Percentiles rank a stretch among this genome's conserved stretches.
These are phyloP conservation scores for Hypoxylon sp. DNA, from an alignment of 2,329 filamentous ascomycete genomes.

Conservation along the genomic window DNA sequence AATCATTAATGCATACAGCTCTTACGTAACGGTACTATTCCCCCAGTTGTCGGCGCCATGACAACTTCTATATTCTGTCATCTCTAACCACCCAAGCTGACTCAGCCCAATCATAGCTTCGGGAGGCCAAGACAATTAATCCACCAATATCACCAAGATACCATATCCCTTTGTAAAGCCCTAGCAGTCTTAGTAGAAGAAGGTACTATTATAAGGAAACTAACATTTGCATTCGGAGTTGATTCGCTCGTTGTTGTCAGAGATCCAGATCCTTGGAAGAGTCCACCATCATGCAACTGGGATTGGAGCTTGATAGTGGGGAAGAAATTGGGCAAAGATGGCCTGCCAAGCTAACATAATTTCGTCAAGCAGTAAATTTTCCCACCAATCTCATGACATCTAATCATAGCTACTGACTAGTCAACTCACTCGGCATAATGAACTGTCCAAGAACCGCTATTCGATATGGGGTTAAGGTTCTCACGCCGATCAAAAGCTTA, in stretches of 20 bases:
- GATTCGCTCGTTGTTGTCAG: neutral
- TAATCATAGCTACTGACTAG: neutral
- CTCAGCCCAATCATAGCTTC: too few relatives aligned
- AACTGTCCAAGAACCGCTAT: neutral
- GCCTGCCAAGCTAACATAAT: neutral
- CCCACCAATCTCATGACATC: neutral
- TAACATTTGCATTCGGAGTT: neutral
- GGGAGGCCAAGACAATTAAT: too few relatives aligned
- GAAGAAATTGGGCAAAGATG: neutral
- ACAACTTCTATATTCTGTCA: too few relatives aligned
- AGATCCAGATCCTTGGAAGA: neutral
- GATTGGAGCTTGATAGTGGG: too few relatives aligned
- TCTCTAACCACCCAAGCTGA: too few relatives aligned
- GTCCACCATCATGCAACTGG: neutral
- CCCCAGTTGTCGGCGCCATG: too few relatives aligned
- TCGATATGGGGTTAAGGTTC: conserved; percentile 2
- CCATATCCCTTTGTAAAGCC: neutral
- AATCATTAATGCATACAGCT: too few relatives aligned
- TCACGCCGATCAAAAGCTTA: conserved; percentile 8
- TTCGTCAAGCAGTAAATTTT: neutral
- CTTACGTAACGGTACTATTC: too few relatives aligned
- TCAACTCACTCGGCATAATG: conserved; percentile 7
- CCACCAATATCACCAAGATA: too few relatives aligned
- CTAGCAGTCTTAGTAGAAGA: neutral
- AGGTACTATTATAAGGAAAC: neutral